Percentiles rank a stretch among this genome's conserved stretches.
Evolutionary conservation across 148 eudicot species (phyloP).

Genomic region (Oxyria digyna): DNA sequence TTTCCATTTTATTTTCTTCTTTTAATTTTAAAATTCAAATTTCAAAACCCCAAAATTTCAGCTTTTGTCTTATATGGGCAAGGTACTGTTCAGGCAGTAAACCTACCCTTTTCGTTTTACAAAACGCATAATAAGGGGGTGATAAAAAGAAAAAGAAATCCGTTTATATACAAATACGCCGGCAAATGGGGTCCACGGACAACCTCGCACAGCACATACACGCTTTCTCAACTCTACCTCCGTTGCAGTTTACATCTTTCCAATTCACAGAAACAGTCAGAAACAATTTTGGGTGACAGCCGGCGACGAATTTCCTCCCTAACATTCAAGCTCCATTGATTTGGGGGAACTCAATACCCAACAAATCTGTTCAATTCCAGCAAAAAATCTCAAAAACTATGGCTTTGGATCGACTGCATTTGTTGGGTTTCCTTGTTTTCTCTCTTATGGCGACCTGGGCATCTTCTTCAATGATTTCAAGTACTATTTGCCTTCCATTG

Average conservation of each 20-base stretch:
- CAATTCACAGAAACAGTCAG: background rate
- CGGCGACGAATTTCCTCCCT: background rate
- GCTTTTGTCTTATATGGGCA: too few species aligned
- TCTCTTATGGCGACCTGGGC: conserved; percentile 32
- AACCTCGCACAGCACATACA: conserved; percentile 9
- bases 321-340: background rate
- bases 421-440: conserved; percentile 33
- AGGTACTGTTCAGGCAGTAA: too few species aligned
- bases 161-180: too few species aligned
- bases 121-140: too few species aligned
- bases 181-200: conserved; percentile 8
- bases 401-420: conserved; percentile 19
- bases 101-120: too few species aligned
- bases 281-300: background rate
- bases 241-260: background rate
- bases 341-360: background rate
- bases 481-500: conserved; percentile 3
- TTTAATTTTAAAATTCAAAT: too few species aligned
- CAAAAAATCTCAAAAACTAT: conserved; percentile 15
- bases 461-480: conserved; percentile 13
- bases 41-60: too few species aligned
- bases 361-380: background rate
- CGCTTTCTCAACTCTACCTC: background rate
- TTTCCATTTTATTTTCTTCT: too few species aligned
- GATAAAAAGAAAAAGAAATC: too few species aligned